Base-by-base conservation (phyloP, 2,329 filamentous ascomycete genomes). In the Emydomyces testavorans region DNA sequence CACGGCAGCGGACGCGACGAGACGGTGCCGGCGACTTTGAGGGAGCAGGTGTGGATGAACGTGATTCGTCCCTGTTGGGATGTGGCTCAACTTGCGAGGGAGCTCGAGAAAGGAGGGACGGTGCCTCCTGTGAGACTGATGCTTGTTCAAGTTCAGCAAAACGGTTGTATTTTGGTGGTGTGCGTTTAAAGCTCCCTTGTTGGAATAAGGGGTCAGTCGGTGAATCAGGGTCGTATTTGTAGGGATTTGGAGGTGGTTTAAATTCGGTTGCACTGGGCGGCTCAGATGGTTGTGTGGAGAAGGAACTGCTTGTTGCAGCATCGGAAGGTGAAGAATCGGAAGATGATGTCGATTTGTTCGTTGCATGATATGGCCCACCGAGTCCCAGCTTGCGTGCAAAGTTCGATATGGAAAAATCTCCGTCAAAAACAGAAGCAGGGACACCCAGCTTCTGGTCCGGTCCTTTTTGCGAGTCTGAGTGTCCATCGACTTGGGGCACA, bases 1-100 rank as follows among this genome's bases (percentile, higher is more conserved):
- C 85, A 59, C 87, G 85, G 70, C 92, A 98, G 53, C 78, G 79
- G 2, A 86, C 26, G 13, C 48, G 49, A 15, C 49, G 49, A 16
- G 48, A 15, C 38, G 41, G 49, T 1, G 26, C 43, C 3, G 51
- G 48, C 4, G 51, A 46, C 28, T 45, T 49, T 24, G 32, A 24
- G 4, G 24, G 24, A 36, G 47, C 28, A 6, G 28, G 39, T 21
- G 36, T 29, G 10, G 32, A 21, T 10, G 46, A 35, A 31, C 40
- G 46, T 6, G 34, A 40, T 21, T 26, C 23, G 16, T 6, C 15
- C 34, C 37, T 35, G 6, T 2, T 29, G 6, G 46, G 16, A 15
- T 18, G 15, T 31, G 7, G 23, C n/a, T 43, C 35, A 24, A 40
- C 37, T 52, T 54, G 24, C 51, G 51, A 43, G 46, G 51, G 53